Evolutionary conservation across 495 filamentous ascomycete genomes (phyloP).

Genomic region (Aspergillus affinis): DNA sequence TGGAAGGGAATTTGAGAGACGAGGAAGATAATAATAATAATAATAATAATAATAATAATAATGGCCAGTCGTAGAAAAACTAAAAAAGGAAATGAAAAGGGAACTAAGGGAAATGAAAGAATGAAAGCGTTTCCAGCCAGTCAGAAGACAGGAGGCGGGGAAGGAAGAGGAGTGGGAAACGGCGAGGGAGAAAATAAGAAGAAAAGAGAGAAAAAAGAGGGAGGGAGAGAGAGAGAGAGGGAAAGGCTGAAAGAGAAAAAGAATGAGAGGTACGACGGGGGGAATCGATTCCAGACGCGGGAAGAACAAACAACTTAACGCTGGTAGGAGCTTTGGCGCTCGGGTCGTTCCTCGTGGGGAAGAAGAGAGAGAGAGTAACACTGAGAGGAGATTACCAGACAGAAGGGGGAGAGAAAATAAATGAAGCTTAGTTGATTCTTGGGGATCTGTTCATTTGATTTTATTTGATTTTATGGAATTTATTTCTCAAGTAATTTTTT

Average conservation of each 20-base stretch:
- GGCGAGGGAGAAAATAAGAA: not conserved
- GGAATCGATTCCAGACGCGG: not conserved
- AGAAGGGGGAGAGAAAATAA: too few relatives aligned
- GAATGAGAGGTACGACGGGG: too few relatives aligned
- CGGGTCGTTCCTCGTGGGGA: not conserved
- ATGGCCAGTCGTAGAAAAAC: too few relatives aligned
- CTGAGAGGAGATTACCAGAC: too few relatives aligned
- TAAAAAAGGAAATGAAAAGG: slow-evolving; percentile 11
- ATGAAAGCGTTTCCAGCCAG: slow-evolving; percentile 4
- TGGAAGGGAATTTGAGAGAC: slow-evolving; percentile 4
- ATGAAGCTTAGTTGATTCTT: too few relatives aligned
- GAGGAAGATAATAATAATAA: not conserved
- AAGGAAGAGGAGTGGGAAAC: slow-evolving; percentile 3
- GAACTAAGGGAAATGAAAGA: slow-evolving; percentile 5
- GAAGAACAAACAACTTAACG: too few relatives aligned
- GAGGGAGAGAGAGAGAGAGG: not conserved
- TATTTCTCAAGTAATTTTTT: too few relatives aligned
- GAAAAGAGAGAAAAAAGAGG: slow-evolving; percentile 1
- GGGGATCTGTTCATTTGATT: too few relatives aligned
- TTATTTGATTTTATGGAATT: too few relatives aligned
- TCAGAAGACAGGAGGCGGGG: slow-evolving; percentile 11
- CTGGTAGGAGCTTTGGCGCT: not conserved
- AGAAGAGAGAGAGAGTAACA: not conserved
- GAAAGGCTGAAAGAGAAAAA: not conserved
- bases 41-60: too few relatives aligned